Evolutionary conservation across 352 stramenopile genomes (phyloP).

Genomic region (Pythium vanterpoolii): DNA sequence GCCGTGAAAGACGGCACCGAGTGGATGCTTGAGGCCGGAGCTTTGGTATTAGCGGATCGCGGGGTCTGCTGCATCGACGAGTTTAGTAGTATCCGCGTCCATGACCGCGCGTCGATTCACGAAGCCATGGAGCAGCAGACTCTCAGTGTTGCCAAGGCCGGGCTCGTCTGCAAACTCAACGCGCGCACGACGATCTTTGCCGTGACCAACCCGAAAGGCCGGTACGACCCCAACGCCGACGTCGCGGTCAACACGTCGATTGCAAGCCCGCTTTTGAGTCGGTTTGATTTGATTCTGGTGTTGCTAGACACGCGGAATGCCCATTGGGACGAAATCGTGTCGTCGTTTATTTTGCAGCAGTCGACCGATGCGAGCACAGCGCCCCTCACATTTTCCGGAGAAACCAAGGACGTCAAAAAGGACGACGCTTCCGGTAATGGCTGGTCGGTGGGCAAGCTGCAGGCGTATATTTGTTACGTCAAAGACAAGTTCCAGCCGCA

Average conservation of each 20-base stretch:
- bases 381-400: constrained; percentile 9
- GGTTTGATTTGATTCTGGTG: constrained; percentile 98
- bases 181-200: constrained; percentile 94
- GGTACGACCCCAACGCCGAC: constrained; percentile 82
- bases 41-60: constrained; percentile 88
- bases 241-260: constrained; percentile 96
- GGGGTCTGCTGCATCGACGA: constrained; percentile 98
- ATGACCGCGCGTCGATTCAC: constrained; percentile 93
- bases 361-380: constrained; percentile 33
- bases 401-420: constrained; percentile 20
- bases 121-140: constrained; percentile 99
- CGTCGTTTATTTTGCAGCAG: constrained; percentile 93
- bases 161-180: constrained; percentile 96
- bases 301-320: constrained; percentile 88
- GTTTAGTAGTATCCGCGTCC: constrained; percentile 94
- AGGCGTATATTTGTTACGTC: constrained; percentile 92
- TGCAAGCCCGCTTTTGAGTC: constrained; percentile 92
- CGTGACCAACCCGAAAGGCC: constrained; percentile 93
- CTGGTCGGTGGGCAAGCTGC: constrained; percentile 90
- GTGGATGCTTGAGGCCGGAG: constrained; percentile 96
- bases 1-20: constrained; percentile 94
- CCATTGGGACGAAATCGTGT: constrained; percentile 93
- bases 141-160: constrained; percentile 95
- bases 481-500: constrained; percentile 86
- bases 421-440: not conserved